Base-by-base conservation (phyloP, 495 filamentous ascomycete species). In the Aspergillus leporis region DNA sequence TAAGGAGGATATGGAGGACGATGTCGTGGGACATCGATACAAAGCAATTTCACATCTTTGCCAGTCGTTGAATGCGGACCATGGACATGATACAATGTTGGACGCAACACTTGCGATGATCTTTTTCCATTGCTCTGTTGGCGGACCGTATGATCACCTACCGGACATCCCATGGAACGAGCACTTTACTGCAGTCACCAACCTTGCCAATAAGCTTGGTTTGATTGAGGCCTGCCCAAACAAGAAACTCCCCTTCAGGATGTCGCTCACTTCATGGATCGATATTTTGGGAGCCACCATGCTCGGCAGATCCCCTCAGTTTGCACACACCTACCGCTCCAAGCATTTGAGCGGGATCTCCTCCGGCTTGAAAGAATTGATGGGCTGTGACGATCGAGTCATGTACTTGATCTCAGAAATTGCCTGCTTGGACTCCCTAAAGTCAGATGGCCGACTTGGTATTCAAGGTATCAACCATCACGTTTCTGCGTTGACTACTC, bases 361-460 rank as follows among this genome's bases (percentile, higher is more conserved):
- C 34, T 86, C 88, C 13, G 94, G 94, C 5, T 78, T 98, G n/a
- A 83, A 85, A 36, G 90, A 95, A 66, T 78, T 98, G 12, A 98
- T 98, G 94, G 94, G 94, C 57, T 98, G 94, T 70, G 93, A 98
- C 52, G 94, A 98, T 74, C 84, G 87, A 21, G 84, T 98, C 70
- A 97, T 98, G 94, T 98, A 96, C 68, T 82, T 98, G 57, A 97
- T 98, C 68, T 96, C 92, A 1, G 94, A 98, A 70, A 96, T 97
- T 64, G 90, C 94, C 13, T 98, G 94, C 73, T 82, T 98, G 18
- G 94, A 98, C 58, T 85, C 88, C 1, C 78, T 97, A 56, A 95
- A 92, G 80, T 73, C 73, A 34, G 87, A 91, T 32, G 87, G 87
- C 45, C 87, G 89, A 73, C 53, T 85, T 23, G 87, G 93, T 60